Evolutionary conservation across 2,329 filamentous ascomycete species (phyloP).

Genomic region (Phaeomoniella chlamydospora): DNA sequence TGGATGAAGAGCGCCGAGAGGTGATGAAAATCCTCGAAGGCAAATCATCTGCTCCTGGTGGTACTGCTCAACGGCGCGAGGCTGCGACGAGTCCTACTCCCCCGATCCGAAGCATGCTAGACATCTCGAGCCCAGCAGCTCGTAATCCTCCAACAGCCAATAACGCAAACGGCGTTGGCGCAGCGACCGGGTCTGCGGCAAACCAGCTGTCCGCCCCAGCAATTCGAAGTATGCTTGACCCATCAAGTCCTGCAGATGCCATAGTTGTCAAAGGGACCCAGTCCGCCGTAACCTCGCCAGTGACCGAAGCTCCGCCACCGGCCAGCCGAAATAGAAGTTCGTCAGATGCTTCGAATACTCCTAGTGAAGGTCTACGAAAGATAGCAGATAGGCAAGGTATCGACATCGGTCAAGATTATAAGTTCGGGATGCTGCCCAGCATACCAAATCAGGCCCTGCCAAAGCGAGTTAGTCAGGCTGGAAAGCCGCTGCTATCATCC

Average conservation of each 20-base stretch:
- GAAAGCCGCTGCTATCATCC: conserved; percentile 20
- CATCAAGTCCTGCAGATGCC: conserved; percentile 17
- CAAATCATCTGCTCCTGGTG: conserved; percentile 12
- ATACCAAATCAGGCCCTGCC: conserved; percentile 26
- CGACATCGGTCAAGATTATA: conserved; percentile 18
- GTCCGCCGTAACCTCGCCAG: conserved; percentile 9
- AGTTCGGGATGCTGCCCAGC: conserved; percentile 30
- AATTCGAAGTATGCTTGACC: conserved; percentile 22
- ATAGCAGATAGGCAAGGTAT: conserved; percentile 12
- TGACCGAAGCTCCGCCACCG: conserved; percentile 18
- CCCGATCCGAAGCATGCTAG: conserved; percentile 55
- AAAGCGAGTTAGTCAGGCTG: conserved; percentile 26
- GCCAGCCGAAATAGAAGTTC: conserved; percentile 13
- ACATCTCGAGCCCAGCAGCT: conserved; percentile 31
- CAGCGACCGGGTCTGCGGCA: conserved; percentile 11
- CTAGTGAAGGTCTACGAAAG: conserved; percentile 11
- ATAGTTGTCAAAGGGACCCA: conserved; percentile 16
- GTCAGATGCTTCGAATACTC: conserved; percentile 15
- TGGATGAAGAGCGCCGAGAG: conserved; percentile 65
- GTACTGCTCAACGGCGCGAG: conserved; percentile 29
- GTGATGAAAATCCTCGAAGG: conserved; percentile 56
- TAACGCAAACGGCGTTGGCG: conserved; percentile 19
- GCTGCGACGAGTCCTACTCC: conserved; percentile 47
- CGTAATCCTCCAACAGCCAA: conserved; percentile 24
- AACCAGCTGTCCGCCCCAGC: conserved; percentile 9